phyloP scores from a whole-genome alignment of 2,329 filamentous ascomycete genomes.

The Ophiocordyceps robertsii region DNA sequence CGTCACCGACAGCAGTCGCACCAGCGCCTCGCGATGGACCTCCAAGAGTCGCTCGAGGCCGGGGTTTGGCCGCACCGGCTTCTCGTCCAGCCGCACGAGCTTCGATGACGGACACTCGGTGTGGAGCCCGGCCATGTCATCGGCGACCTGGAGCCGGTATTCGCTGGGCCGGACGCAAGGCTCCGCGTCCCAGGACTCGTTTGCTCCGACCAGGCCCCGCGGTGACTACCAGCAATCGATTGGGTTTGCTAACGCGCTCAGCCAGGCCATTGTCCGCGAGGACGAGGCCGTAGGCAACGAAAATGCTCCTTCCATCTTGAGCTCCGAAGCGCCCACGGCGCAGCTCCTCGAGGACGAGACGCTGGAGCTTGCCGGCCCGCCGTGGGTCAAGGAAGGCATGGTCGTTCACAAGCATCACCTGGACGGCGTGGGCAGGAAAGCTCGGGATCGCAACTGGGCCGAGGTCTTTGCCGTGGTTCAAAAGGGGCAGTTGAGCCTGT shows the following conservation, averaged over 20 bases:
- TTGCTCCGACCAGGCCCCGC: slow-evolving; percentile 61
- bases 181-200: slow-evolving; percentile 84
- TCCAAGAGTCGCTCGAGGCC: slow-evolving; percentile 78
- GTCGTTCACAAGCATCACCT: slow-evolving; percentile 94
- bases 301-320: slow-evolving; percentile 34
- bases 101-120: slow-evolving; percentile 82
- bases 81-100: slow-evolving; percentile 86
- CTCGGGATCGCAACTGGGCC: slow-evolving; percentile 87
- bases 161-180: slow-evolving; percentile 84
- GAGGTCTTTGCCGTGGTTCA: slow-evolving; percentile 95
- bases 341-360: slow-evolving; percentile 84
- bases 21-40: slow-evolving; percentile 56
- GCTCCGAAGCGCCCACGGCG: slow-evolving; percentile 44
- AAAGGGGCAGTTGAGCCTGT: slow-evolving; percentile 85
- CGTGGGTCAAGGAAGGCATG: slow-evolving; percentile 95
- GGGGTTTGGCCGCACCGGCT: slow-evolving; percentile 58
- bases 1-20: slow-evolving; percentile 42
- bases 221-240: slow-evolving; percentile 91
- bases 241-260: slow-evolving; percentile 91
- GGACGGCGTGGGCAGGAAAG: slow-evolving; percentile 78
- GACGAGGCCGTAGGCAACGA: slow-evolving; percentile 47
- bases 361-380: slow-evolving; percentile 81
- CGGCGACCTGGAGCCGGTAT: slow-evolving; percentile 92
- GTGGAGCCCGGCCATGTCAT: slow-evolving; percentile 74
- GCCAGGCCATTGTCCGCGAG: slow-evolving; percentile 91